phyloP scores from a whole-genome alignment of 805 yeast genomes.

The Yarrowia porcina region DNA sequence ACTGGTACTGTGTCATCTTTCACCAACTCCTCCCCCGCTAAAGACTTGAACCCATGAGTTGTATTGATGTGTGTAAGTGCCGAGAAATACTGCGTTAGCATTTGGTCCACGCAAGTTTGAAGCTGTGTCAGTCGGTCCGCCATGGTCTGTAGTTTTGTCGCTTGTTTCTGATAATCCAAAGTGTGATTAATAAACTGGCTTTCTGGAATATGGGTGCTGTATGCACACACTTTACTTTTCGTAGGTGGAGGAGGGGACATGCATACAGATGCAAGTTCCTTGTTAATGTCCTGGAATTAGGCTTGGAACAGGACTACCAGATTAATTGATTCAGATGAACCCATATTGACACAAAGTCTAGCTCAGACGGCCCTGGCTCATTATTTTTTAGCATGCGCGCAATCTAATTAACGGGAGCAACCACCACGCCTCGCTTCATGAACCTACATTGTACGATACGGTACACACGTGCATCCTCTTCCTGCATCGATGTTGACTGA shows the following conservation, averaged over 20 bases:
- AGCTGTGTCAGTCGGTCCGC: conserved; percentile 86
- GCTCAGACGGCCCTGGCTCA: neutral
- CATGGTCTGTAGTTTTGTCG: conserved; percentile 43
- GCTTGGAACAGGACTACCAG: no score
- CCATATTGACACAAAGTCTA: no score
- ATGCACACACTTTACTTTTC: neutral
- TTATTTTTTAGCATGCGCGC: neutral
- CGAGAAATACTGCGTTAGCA: conserved; percentile 40
- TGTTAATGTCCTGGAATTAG: no score
- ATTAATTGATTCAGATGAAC: no score
- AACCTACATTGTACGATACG: no score
- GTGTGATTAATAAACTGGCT: neutral
- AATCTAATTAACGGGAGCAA: neutral
- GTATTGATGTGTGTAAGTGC: conserved; percentile 55
- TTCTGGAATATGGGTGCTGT: neutral
- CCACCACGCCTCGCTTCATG: no score
- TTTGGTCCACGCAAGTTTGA: conserved; percentile 78
- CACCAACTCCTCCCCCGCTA: conserved; percentile 52
- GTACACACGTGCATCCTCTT: no score
- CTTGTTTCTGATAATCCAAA: neutral
- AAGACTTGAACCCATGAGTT: conserved; percentile 60
- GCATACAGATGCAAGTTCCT: neutral
- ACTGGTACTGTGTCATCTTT: conserved; percentile 42
- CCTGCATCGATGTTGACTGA: no score
- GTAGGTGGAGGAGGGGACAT: neutral